phyloP scores from a whole-genome alignment of 352 stramenopile species.

The Achlya hypogyna region DNA sequence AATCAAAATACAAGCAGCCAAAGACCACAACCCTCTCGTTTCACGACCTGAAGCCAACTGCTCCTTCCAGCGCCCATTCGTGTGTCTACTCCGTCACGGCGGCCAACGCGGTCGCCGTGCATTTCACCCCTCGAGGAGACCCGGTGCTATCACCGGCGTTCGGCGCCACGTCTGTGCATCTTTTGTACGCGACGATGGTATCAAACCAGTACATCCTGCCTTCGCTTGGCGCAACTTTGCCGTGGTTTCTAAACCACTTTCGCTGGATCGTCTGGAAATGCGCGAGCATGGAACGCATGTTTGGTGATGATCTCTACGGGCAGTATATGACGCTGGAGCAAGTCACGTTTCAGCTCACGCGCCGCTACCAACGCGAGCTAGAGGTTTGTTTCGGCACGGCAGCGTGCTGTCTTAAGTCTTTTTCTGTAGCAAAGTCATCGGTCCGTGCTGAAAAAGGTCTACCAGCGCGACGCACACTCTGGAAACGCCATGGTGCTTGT shows the following conservation, averaged over 20 bases:
- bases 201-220: constrained; percentile 1
- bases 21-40: background rate
- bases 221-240: constrained; percentile 27
- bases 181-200: constrained; percentile 15
- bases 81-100: background rate
- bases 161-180: background rate
- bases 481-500: constrained; percentile 58
- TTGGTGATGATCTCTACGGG: constrained; percentile 36
- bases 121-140: background rate
- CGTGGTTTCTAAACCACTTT: constrained; percentile 69
- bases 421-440: constrained; percentile 24
- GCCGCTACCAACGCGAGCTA: constrained; percentile 46
- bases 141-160: background rate
- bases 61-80: background rate
- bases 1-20: background rate
- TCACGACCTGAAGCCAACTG: background rate
- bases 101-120: background rate
- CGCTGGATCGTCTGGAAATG: constrained; percentile 69
- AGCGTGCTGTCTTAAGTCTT: background rate
- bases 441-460: constrained; percentile 58
- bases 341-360: constrained; percentile 42
- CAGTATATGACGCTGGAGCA: constrained; percentile 54
- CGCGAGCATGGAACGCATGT: constrained; percentile 41
- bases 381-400: constrained; percentile 22
- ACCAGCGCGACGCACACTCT: constrained; percentile 51